Base-by-base conservation (phyloP, 2,329 filamentous ascomycete species). In the Didymella keratinophila region DNA sequence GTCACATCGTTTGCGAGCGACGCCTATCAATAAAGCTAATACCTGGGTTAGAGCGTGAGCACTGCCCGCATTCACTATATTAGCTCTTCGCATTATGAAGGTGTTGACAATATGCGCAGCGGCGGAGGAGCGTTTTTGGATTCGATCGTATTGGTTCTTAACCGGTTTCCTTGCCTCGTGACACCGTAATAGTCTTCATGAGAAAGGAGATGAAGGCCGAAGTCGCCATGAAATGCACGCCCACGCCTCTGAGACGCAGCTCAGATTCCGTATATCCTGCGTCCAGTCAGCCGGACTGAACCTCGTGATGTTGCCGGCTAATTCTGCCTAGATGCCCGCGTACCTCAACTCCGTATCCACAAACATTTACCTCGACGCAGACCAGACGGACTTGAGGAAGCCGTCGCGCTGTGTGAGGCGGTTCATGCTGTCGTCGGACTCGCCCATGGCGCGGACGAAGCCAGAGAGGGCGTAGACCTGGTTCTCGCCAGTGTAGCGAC, bases 381-480 rank as follows among this genome's bases (percentile, higher is more conserved):
- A 91, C 95, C 95, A 99, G 80, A 99, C 95, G 80, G 83, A 91
- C 92, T 98, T 98, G 81, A 99, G 81, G 82, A 96, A 91, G 71
- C 95, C 95, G 80, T 99, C 96, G 73, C 91, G 89, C 88, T 99
- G 95, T 72, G 93, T 86, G 78, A 99, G 87, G 78, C 95, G 86
- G 90, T 99, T 99, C 78, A 99, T 82, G 76, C 91, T 87, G 84
- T 99, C 95, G 81, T 99, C 95, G 81, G 89, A 89, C 91, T 99
- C 96, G 79, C 95, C 95, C 88, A 97, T 95, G 75, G 93, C 92
- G 75, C 95, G 90, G 77, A 99, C 92, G 85, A 98, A 99, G 69
- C 95, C 95, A 85, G 91, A 96, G 70, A 99, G 90, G 74, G 95
- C 94, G 81, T 97, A 99, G 79, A 92, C 89, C 83, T 97, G 91